These are phyloP conservation scores for Penicillium lagena DNA, from an alignment of 495 filamentous ascomycete species.

Conservation along the genomic window DNA sequence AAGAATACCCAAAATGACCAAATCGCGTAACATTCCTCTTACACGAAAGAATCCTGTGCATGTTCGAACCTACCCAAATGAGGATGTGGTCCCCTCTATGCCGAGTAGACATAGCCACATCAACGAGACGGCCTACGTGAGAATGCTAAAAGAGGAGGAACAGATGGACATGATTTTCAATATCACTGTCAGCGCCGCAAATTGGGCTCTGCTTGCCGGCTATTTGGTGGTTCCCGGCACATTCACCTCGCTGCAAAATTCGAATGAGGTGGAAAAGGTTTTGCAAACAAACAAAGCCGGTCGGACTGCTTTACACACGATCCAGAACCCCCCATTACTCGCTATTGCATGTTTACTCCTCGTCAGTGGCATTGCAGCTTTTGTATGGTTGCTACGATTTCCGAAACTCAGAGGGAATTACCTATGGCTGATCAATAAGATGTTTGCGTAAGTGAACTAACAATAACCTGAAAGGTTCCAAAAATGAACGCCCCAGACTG, in stretches of 20 bases:
- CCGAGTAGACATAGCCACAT: too few relatives aligned
- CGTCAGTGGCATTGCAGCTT: conserved; percentile 5
- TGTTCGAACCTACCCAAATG: too few relatives aligned
- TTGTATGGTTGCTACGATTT: conserved; percentile 11
- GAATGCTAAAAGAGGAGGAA: conserved; percentile 2
- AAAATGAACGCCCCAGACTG: conserved; percentile 12
- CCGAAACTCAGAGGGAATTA: conserved; percentile 16
- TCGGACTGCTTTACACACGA: conserved; percentile 8
- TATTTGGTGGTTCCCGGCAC: conserved; percentile 32
- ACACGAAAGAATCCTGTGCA: too few relatives aligned
- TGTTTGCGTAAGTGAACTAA: conserved; percentile 9
- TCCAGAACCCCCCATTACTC: conserved; percentile 18
- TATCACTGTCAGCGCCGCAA: conserved; percentile 3
- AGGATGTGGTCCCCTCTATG: too few relatives aligned
- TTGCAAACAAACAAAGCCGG: conserved; percentile 4
- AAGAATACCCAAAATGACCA: too few relatives aligned
- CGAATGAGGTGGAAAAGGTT: conserved; percentile 6
- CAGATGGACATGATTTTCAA: conserved; percentile 10
- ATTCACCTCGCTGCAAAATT: conserved; percentile 24
- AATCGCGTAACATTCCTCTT: too few relatives aligned
- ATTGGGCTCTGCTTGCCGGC: conserved; percentile 27
- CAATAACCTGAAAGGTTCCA: too few relatives aligned
- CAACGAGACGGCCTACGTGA: background rate
- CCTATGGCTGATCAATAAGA: conserved; percentile 16
- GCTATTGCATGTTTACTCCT: conserved; percentile 16